These are phyloP conservation scores for Coffea canephora DNA, from an alignment of 257 asterid genomes.

Conservation along the genomic window DNA sequence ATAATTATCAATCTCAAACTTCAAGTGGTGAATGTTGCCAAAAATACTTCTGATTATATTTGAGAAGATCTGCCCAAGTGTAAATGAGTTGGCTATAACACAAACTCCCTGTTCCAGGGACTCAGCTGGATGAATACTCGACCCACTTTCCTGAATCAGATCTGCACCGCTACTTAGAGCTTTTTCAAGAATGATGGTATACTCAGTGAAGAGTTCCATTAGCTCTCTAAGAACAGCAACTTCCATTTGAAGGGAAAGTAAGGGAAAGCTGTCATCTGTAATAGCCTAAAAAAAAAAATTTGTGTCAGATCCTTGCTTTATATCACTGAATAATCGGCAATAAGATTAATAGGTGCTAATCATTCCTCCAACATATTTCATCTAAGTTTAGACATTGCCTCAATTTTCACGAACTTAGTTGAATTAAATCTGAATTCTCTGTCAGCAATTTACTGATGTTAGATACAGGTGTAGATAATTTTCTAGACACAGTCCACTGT, in stretches of 20 bases:
- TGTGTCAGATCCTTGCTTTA: background rate
- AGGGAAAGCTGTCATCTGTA: slow-evolving; percentile 44
- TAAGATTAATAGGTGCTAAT: background rate
- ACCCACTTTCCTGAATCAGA: slow-evolving; percentile 25
- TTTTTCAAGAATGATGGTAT: slow-evolving; percentile 42
- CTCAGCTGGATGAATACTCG: slow-evolving; percentile 34
- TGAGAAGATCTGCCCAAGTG: slow-evolving; percentile 42
- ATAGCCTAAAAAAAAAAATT: slow-evolving; percentile 32
- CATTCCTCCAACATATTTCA: background rate
- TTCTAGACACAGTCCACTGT: background rate
- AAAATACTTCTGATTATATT: slow-evolving; percentile 37
- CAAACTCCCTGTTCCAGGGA: slow-evolving; percentile 49
- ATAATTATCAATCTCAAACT: slow-evolving; percentile 46
- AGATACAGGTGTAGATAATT: background rate
- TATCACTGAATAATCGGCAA: background rate
- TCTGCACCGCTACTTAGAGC: slow-evolving; percentile 38
- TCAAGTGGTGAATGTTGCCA: slow-evolving; percentile 38
- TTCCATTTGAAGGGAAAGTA: slow-evolving; percentile 60
- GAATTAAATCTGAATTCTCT: background rate
- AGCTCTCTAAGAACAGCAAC: slow-evolving; percentile 53
- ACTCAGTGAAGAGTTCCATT: slow-evolving; percentile 45
- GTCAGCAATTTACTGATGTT: background rate
- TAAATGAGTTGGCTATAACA: slow-evolving; percentile 52
- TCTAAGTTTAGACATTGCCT: background rate
- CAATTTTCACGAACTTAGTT: background rate